Conservation (phyloP, 1,139 yeast species). For the Nakaseomyces kungkrabaensis region DNA sequence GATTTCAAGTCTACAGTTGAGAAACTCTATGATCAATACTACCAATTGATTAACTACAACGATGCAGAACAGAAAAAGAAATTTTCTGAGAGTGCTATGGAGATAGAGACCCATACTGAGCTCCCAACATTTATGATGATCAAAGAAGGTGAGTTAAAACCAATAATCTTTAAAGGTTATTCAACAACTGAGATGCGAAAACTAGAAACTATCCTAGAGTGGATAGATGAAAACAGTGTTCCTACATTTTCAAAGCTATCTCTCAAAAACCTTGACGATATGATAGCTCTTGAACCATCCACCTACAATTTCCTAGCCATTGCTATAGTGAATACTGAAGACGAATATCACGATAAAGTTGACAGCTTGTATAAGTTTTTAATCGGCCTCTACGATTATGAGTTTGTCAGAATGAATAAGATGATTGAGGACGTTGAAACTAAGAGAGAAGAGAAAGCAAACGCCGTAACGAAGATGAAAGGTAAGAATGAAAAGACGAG, state of each 20-base stretch:
- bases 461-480: conserved; percentile 37
- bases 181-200: conserved; percentile 56
- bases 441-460: conserved; percentile 37
- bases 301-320: conserved; percentile 42
- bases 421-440: conserved; percentile 35
- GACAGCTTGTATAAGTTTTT: conserved; percentile 36
- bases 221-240: conserved; percentile 38
- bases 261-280: conserved; percentile 31
- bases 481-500: conserved; percentile 35
- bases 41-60: conserved; percentile 37
- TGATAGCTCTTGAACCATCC: conserved; percentile 32
- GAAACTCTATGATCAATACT: conserved; percentile 36
- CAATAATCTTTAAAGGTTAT: conserved; percentile 48
- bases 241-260: conserved; percentile 48
- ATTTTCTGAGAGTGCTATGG: conserved; percentile 38
- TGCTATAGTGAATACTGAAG: conserved; percentile 40
- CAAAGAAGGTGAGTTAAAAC: conserved; percentile 45
- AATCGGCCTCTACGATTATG: conserved; percentile 46
- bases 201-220: conserved; percentile 37
- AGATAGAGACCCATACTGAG: conserved; percentile 45
- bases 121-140: conserved; percentile 52
- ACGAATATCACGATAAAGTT: conserved; percentile 23
- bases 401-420: conserved; percentile 36
- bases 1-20: conserved; percentile 35
- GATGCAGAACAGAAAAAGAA: conserved; percentile 26